Percentiles rank a stretch among this genome's conserved stretches.
These are phyloP conservation scores for Hypoxylon sp. DNA, from an alignment of 2,329 filamentous ascomycete genomes.

Conservation along the genomic window DNA sequence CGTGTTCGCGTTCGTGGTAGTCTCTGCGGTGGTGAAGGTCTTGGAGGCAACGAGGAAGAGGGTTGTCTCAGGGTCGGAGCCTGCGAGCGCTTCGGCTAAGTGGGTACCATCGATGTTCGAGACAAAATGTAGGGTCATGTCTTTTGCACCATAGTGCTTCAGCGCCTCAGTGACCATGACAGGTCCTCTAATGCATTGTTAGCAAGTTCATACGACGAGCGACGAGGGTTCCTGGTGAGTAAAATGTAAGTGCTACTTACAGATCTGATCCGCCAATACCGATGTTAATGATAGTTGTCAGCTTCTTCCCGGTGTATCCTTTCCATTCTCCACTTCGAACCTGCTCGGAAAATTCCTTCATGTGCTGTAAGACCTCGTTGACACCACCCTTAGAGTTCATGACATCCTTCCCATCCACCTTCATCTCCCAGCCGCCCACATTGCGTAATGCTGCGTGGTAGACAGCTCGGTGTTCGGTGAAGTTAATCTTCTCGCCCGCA, in stretches of 20 bases:
- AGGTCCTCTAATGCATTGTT: slow-evolving; percentile 76
- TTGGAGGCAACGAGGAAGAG: slow-evolving; percentile 98
- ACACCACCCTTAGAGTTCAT: slow-evolving; percentile 91
- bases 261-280: slow-evolving; percentile 98
- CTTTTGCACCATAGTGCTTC: slow-evolving; percentile 90
- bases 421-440: slow-evolving; percentile 82
- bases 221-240: neutral
- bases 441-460: slow-evolving; percentile 97
- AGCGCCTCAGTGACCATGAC: slow-evolving; percentile 99
- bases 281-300: slow-evolving; percentile 96
- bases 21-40: slow-evolving; percentile 99
- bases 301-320: slow-evolving; percentile 96
- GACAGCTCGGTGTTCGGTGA: slow-evolving; percentile 95
- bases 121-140: slow-evolving; percentile 95
- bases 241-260: slow-evolving; percentile 69
- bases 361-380: slow-evolving; percentile 92
- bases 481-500: slow-evolving; percentile 98
- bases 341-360: slow-evolving; percentile 98
- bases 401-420: slow-evolving; percentile 93
- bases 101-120: slow-evolving; percentile 99
- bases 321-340: slow-evolving; percentile 96
- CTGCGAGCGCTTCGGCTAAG: slow-evolving; percentile 90
- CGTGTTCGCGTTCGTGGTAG: slow-evolving; percentile 95
- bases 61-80: slow-evolving; percentile 96
- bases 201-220: slow-evolving; percentile 6